Evolutionary conservation across 371 early-diverging fungal species (phyloP), one percentile per base, ranked within the genome.

Genomic region (Mucor indicus): DNA sequence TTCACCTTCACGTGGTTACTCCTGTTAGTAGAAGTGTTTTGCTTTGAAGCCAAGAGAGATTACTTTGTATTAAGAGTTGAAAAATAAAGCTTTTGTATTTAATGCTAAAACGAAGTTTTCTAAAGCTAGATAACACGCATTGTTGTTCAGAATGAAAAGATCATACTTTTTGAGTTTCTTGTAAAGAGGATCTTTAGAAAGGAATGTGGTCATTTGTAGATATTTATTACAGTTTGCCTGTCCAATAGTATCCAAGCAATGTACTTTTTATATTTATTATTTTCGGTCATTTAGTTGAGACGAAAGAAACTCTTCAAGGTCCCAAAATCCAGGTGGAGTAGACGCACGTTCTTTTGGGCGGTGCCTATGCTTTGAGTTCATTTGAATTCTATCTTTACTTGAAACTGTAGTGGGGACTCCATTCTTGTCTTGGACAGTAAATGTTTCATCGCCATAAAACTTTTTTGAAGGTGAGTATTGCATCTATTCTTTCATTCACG

Each of bases 1-100:
- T 50, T 27, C 42, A 50, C 50, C 50, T 50, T 50, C 50, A 42
- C 50, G 43, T 50, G 50, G 50, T 50, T 50, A 50, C 43, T 50
- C 50, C 42, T 50, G 50, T 50, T 42, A 42, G 50, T 50, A 50
- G 42, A 50, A 42, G 50, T 42, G 50, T 50, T 42, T 43, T 35
- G 20, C 43, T 50, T 50, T 50, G 42, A 50, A 50, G 43, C 50
- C 35, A 35, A 50, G 42, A 50, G 50, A 42, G 50, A 50, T 46
- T n/a, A 38, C 36, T 12, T 46, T 46, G 37, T 37, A n/a, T 38
- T 17, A 17, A 38, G 19, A 38, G 15, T 17, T 17, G 19, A 38
- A 17, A 15, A 38, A 38, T 46, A 46, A 37, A 44, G 30, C 32
- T 44, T 43, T 44, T 44, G 32, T 44, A 32, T 44, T 32, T 32